These are phyloP conservation scores for Kregervanrija fluxuum DNA, from an alignment of 805 yeast genomes.

Conservation along the genomic window DNA sequence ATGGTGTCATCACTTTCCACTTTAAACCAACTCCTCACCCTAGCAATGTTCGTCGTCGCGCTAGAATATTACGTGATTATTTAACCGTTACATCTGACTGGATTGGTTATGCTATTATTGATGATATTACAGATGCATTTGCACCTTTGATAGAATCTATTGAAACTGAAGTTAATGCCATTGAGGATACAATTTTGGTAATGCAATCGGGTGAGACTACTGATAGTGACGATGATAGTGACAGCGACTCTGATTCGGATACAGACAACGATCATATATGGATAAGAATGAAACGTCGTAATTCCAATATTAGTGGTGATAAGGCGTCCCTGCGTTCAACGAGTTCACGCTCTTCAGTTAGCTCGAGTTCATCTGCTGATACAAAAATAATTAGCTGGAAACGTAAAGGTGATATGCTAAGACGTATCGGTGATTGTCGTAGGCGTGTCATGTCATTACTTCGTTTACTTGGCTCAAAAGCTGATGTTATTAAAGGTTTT, in stretches of 20 bases:
- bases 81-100: constrained; percentile 89
- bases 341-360: constrained; percentile 14
- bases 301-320: constrained; percentile 22
- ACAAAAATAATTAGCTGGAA: constrained; percentile 64
- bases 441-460: constrained; percentile 88
- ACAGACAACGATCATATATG: constrained; percentile 32
- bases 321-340: constrained; percentile 15
- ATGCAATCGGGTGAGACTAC: constrained; percentile 68
- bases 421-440: constrained; percentile 92
- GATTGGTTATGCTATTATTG: constrained; percentile 94
- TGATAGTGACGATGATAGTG: constrained; percentile 38
- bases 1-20: constrained; percentile 90
- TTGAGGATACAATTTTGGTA: constrained; percentile 82
- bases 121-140: constrained; percentile 95
- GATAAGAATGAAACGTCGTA: constrained; percentile 23
- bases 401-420: constrained; percentile 87
- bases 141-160: constrained; percentile 94
- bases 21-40: constrained; percentile 95
- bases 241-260: constrained; percentile 32
- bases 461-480: constrained; percentile 81
- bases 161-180: constrained; percentile 89
- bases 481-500: constrained; percentile 95
- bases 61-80: constrained; percentile 79
- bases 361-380: constrained; percentile 31
- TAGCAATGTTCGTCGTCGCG: constrained; percentile 89